Base-by-base conservation (phyloP, 2,329 filamentous ascomycete species). In the Alternaria novae-zelandiae region DNA sequence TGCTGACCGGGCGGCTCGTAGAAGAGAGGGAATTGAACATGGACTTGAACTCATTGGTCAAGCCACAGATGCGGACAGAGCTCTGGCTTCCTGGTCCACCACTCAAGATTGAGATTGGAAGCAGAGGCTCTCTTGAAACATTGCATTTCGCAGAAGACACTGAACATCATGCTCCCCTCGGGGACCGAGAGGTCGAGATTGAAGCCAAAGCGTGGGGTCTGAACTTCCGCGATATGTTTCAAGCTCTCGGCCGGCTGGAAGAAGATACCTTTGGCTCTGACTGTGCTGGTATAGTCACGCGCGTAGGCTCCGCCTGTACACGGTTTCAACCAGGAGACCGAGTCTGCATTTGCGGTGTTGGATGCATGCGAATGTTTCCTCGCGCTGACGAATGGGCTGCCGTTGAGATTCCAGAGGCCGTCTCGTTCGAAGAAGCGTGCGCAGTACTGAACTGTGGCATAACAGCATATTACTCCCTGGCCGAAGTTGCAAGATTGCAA, bases 401-500 rank as follows among this genome's bases (percentile, higher is more conserved):
- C 25, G 15, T 15, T 15, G 15, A 15, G 7, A 65, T 70, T 9
- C 69, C 68, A 10, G 64, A 67, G 5, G 15, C 11, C 5, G 30
- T 69, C 28, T 55, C 55, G 0, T 74, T 72, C 25, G 65, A 64
- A 32, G 50, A 61, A 2, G 70, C 63, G 1, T 67, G 70, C 0
- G 43, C 67, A 3, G 2, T 69, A 1, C 62, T 63, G 0, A 25
- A 47, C 0, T 53, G 50, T 1, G 25, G n/a, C 8, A 8, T 7
- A 6, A 66, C 64, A 5, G 60, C 59, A 3, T 59, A 45, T 8
- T 49, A 76, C 49, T 61, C 64, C 15, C 57, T 81, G 0, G 23
- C 71, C 20, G 61, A 72, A 2, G 26, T 72, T 4, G 74, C 67
- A 0, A 61, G 68, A 9, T 41, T 79, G 9, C 43, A 55, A 4